Base-by-base conservation (phyloP, 192 early-diverging fungal species). In the Umbelopsis vinacea region DNA sequence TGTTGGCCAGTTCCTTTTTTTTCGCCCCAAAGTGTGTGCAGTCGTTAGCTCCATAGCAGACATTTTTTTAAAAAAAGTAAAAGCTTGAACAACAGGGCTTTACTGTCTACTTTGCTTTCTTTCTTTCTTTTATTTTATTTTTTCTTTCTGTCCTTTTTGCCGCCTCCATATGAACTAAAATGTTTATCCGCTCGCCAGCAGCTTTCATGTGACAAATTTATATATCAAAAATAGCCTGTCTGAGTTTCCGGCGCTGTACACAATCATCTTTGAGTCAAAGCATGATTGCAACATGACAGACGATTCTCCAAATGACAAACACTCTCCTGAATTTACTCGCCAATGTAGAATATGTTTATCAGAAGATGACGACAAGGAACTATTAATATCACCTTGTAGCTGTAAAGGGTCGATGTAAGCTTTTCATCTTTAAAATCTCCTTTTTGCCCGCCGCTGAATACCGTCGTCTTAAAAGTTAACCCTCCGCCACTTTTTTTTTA, bases 371-470 rank as follows among this genome's bases (percentile, higher is more conserved):
- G 67, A 53, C 3, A 12, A 33, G 14, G 37, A 22, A 26, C 12
- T 26, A 7, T 33, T 81, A 8, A 81, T 77, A 63, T 76, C 79
- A 33, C 79, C 79, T 24, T 81, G 79, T 50, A 54, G 63, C 6
- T 81, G 79, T 46, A 74, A 74, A 69, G 79, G 79, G 17, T 76
- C 79, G 21, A 81, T 81, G 79, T 77, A 77, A 79, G 46, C 19
- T n/a, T 35, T 43, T 67, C 40, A 43, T 43, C 40, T 43, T n/a
- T n/a, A 6, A 12, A 7, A 43, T 7, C 40, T 4, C 19, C 46
- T 5, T n/a, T 15, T 12, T 50, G 17, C 40, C n/a, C 6, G 6
- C 40, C 40, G 14, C n/a, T 50, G 48, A 50, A 19, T 19, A 17
- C 17, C 48, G 15, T 5, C 15, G 48, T 8, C 14, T 19, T 3